A percentile compares a stretch with the other conserved stretches of the same genome.
phyloP scores from a whole-genome alignment of 768 basidiomycete genomes.

The Pholiota molesta region DNA sequence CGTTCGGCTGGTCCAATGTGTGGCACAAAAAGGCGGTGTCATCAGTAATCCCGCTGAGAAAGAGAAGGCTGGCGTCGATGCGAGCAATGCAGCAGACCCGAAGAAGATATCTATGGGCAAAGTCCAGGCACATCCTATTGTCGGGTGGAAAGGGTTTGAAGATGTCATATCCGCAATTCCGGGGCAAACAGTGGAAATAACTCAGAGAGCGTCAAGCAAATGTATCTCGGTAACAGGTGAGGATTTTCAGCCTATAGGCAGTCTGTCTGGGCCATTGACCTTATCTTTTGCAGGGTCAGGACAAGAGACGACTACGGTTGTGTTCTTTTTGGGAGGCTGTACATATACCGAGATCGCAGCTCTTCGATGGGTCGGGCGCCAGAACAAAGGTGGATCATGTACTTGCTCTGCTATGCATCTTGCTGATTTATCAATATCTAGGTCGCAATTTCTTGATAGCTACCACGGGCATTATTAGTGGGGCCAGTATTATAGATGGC shows the following conservation, averaged over 20 bases:
- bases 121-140: conserved; percentile 87
- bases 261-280: conserved; percentile 6
- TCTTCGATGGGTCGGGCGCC: conserved; percentile 87
- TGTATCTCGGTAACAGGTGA: conserved; percentile 18
- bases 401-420: conserved; percentile 11
- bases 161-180: conserved; percentile 83
- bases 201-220: conserved; percentile 39
- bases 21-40: conserved; percentile 89
- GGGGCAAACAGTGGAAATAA: conserved; percentile 84
- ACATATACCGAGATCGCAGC: conserved; percentile 98
- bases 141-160: conserved; percentile 98
- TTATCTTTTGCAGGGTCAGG: conserved; percentile 27
- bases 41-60: conserved; percentile 77
- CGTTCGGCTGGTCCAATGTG: conserved; percentile 88
- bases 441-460: conserved; percentile 89
- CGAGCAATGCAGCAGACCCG: conserved; percentile 40
- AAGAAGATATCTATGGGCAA: conserved; percentile 46
- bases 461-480: conserved; percentile 90
- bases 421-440: conserved; percentile 33
- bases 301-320: conserved; percentile 72
- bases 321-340: conserved; percentile 97
- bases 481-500: conserved; percentile 70
- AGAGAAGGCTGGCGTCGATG: conserved; percentile 41
- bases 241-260: not conserved
- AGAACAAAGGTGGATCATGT: conserved; percentile 66